Base-by-base conservation (phyloP, 768 basidiomycete genomes). In the Psilocybe tampanensis region DNA sequence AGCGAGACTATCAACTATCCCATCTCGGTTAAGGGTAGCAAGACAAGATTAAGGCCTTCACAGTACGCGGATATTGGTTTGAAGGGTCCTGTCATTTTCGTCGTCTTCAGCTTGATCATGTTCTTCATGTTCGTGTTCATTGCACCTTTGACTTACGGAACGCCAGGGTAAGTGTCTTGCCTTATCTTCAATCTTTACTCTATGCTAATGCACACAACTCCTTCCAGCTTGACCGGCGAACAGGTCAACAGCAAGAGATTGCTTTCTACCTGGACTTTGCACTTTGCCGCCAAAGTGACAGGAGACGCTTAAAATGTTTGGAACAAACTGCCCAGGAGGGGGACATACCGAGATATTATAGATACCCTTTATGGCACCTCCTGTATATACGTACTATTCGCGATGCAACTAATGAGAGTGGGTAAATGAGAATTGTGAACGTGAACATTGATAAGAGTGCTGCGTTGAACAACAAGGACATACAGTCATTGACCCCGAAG, bases 1-100 rank as follows among this genome's bases (percentile, higher is more conserved):
- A 91, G 91, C 33, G 95, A 97, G 63, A 86, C 86, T 1, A 88
- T 97, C 70, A 95, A 97, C 76, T 95, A 87, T 71, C 95, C 95
- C 3, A 80, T 95, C 58, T 95, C 94, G 2, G 67, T 85, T 44
- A 74, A 81, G n/a, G 92, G 92, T 26, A 83, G 87, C 17, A 81
- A 77, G 64, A 91, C 87, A 9, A 78, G 81, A 52, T 70, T 79
- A 48, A 76, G 83, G 32, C 79, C 80, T 21, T 64, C 69, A 3
- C 80, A 85, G 64, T 89, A 83, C 60, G 84, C 90, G 0, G 92
- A 94, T 65, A 77, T 92, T 24, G 92, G 92, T 22, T 70, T 86
- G 60, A 88, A 90, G 60, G 95, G 92, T 2, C 85, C 93, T 24
- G 67, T 86, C 45, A 79, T 85, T 21, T 76, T 86, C 39, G 80